Evolutionary conservation across 2,329 filamentous ascomycete genomes (phyloP).

Genomic region (Ceratocystis ficicola): DNA sequence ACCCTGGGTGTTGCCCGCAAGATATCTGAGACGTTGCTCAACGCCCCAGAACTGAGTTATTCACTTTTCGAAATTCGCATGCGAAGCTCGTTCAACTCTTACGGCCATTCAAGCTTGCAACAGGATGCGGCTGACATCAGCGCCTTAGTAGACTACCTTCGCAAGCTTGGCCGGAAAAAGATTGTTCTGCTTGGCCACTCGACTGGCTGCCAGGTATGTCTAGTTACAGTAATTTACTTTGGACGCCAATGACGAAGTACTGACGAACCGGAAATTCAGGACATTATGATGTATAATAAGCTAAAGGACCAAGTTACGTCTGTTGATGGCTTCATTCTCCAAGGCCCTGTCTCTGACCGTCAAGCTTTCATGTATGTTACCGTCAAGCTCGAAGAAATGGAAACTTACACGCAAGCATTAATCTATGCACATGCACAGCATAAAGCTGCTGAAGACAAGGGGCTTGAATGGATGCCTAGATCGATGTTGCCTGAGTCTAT

Average conservation of each 20-base stretch:
- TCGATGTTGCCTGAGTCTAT: conserved; percentile 34
- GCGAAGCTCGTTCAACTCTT: conserved; percentile 42
- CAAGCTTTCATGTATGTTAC: conserved; percentile 43
- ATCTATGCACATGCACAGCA: conserved; percentile 41
- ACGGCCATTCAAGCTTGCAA: conserved; percentile 38
- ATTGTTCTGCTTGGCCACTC: conserved; percentile 48
- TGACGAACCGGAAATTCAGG: conserved; percentile 30
- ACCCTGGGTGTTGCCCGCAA: conserved; percentile 46
- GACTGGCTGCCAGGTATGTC: conserved; percentile 43
- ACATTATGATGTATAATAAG: conserved; percentile 44
- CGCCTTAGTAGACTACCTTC: conserved; percentile 42
- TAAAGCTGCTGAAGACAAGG: conserved; percentile 44
- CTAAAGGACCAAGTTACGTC: conserved; percentile 36
- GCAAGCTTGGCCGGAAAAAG: conserved; percentile 38
- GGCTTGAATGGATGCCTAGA: conserved; percentile 43
- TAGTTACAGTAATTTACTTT: background rate
- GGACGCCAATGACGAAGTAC: background rate
- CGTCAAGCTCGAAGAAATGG: conserved; percentile 27
- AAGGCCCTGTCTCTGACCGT: conserved; percentile 68
- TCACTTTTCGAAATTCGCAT: conserved; percentile 47
- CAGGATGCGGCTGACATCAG: conserved; percentile 45
- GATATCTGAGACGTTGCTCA: conserved; percentile 36
- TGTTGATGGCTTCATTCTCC: conserved; percentile 65
- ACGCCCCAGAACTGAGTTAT: conserved; percentile 33
- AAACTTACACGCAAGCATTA: conserved; percentile 36